A percentile compares a stretch with the other conserved stretches of the same genome.
phyloP scores from a whole-genome alignment of 345 rosid species.

The Crucihimalaya himalaica region DNA sequence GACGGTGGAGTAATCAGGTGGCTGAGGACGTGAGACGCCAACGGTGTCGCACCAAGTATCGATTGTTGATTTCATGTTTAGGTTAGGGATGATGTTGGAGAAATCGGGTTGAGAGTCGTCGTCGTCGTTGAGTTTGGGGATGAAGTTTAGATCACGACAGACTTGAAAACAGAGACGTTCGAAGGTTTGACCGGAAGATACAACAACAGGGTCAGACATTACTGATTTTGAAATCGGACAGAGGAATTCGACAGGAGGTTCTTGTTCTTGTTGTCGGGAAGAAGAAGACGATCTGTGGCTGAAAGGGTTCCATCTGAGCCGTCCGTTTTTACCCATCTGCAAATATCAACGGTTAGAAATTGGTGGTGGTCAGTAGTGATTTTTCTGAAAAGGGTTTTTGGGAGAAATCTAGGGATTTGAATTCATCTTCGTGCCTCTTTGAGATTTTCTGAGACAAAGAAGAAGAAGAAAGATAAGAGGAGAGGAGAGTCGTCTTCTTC shows the following conservation, averaged over 20 bases:
- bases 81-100: constrained; percentile 62
- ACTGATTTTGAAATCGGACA: constrained; percentile 68
- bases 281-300: constrained; percentile 41
- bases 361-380: neutral
- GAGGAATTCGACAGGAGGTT: constrained; percentile 62
- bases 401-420: neutral
- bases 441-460: constrained; percentile 4
- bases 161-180: constrained; percentile 69
- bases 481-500: constrained; percentile 32
- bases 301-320: constrained; percentile 68
- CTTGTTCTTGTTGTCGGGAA: constrained; percentile 1
- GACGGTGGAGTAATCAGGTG: constrained; percentile 55
- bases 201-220: constrained; percentile 85
- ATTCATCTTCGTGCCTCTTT: constrained; percentile 7
- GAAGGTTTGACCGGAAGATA: constrained; percentile 84
- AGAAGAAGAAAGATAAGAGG: neutral
- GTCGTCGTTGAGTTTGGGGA: constrained; percentile 50
- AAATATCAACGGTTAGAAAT: constrained; percentile 3
- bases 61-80: constrained; percentile 65
- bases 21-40: constrained; percentile 41
- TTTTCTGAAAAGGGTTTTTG: neutral
- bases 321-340: constrained; percentile 67
- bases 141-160: constrained; percentile 53
- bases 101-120: constrained; percentile 64
- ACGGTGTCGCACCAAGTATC: constrained; percentile 58